Base-by-base conservation (phyloP, 2,329 filamentous ascomycete species). In the Neonectria coccinea region DNA sequence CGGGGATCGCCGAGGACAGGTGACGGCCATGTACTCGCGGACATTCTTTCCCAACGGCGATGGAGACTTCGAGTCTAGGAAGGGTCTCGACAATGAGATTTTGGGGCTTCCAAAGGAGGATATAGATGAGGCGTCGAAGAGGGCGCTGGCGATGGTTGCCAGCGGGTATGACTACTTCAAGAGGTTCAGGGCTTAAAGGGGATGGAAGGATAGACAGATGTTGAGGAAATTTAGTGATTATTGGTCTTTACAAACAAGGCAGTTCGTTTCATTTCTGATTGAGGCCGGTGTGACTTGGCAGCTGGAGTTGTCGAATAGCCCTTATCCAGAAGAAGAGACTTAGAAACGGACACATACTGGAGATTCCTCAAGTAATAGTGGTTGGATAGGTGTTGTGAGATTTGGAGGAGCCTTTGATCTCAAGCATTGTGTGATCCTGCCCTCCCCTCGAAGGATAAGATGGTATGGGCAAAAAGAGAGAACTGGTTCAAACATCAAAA, bases 31-130 rank as follows among this genome's bases (percentile, higher is more conserved):
- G 72, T 91, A 90, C 70, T 76, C 85, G 0, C 77, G 86, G 4
- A 76, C 80, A 1, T 92, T 91, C 70, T 86, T 77, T 60, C 79
- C 81, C 0, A 72, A 77, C 5, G 75, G 75, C 3, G 69, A 78
- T 11, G 77, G 84, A 6, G 79, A 83, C 66, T 83, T 84, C 60
- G 78, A 75, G 39, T 81, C 79, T 56, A 77, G 77, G 39, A 39
- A 76, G 12, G 74, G 73, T 1, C 60, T 77, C 14, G 74, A 68
- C 3, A 91, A 91, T 66, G 81, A 83, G 14, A 69, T 79, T 5
- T 76, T 92, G n/a, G 86, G 82, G 0, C 76, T 92, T 71, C 83
- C 85, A 0, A 77, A 84, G 65, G 89, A 91, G 75, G 81, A 84
- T 47, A 66, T 91, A 50, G 88, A 91, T 69, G 83, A 85, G 64